Evolutionary conservation across 768 basidiomycete species (phyloP).

Genomic region (Tubosaeta sp.): DNA sequence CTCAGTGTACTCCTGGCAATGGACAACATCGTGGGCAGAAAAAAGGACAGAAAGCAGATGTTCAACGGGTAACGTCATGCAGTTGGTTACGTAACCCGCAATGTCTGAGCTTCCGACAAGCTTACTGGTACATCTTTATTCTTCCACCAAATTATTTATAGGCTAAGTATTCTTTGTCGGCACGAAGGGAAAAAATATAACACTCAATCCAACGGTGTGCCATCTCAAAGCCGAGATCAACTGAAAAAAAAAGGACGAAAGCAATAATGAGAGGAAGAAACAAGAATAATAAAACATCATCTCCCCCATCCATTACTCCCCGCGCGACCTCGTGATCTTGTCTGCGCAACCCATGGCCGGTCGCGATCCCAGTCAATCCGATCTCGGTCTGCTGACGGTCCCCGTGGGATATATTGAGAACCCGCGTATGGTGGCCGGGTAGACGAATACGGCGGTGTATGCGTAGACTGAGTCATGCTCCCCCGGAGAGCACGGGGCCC

Average conservation of each 20-base stretch:
- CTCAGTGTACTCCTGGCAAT: constrained; percentile 41
- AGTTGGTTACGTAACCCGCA: not conserved
- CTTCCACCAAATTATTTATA: constrained; percentile 3
- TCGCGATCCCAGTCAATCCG: constrained; percentile 44
- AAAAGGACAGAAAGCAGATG: not conserved
- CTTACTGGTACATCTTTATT: not conserved
- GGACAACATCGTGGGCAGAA: constrained; percentile 40
- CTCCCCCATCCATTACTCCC: constrained; percentile 36
- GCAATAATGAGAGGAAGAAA: constrained; percentile 32
- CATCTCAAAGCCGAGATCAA: not conserved
- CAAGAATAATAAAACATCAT: constrained; percentile 6
- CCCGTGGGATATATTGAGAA: constrained; percentile 42
- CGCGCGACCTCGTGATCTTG: constrained; percentile 30
- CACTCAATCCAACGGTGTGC: not conserved
- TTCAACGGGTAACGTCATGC: constrained; percentile 12
- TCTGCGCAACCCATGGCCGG: constrained; percentile 27
- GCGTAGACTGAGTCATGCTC: constrained; percentile 19
- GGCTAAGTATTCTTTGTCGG: constrained; percentile 2
- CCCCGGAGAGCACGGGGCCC: constrained; percentile 38
- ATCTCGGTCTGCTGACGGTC: constrained; percentile 51
- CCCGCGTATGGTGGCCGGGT: constrained; percentile 21
- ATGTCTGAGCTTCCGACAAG: not conserved
- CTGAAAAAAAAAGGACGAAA: constrained; percentile 15
- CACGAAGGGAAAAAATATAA: not conserved
- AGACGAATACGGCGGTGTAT: constrained; percentile 16